Conservation (phyloP, 805 yeast genomes). For the Pichia deserticola region DNA sequence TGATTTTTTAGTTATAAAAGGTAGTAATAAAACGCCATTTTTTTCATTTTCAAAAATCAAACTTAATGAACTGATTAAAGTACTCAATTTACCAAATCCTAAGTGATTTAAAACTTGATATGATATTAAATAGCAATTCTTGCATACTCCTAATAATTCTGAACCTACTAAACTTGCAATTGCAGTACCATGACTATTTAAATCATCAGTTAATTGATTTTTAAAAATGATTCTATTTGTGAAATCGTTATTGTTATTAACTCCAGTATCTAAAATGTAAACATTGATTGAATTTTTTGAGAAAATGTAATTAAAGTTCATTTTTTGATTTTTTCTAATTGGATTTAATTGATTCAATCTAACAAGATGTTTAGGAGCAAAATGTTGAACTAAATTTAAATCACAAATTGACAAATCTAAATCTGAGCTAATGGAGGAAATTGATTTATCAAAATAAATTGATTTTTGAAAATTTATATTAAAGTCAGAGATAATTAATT, state of each 20-base stretch:
- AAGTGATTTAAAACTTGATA: constrained; percentile 34
- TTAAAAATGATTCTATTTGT: constrained; percentile 26
- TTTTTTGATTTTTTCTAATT: constrained; percentile 21
- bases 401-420: constrained; percentile 24
- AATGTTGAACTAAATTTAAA: background rate
- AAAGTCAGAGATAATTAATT: constrained; percentile 32
- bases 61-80: constrained; percentile 28
- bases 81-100: constrained; percentile 30
- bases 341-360: constrained; percentile 31
- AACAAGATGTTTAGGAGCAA: constrained; percentile 37
- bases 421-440: constrained; percentile 29
- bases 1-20: constrained; percentile 31
- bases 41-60: background rate
- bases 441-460: constrained; percentile 29
- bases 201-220: constrained; percentile 15
- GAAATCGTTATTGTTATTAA: constrained; percentile 35
- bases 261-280: constrained; percentile 32
- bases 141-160: constrained; percentile 45
- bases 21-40: constrained; percentile 31
- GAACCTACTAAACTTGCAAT: constrained; percentile 50
- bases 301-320: constrained; percentile 38
- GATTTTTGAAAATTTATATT: constrained; percentile 23
- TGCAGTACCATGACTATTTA: constrained; percentile 51
- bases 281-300: constrained; percentile 25
- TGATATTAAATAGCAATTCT: constrained; percentile 36